These are phyloP conservation scores for Herpomyces periplanetae DNA, from an alignment of 2,329 filamentous ascomycete genomes.

Conservation along the genomic window DNA sequence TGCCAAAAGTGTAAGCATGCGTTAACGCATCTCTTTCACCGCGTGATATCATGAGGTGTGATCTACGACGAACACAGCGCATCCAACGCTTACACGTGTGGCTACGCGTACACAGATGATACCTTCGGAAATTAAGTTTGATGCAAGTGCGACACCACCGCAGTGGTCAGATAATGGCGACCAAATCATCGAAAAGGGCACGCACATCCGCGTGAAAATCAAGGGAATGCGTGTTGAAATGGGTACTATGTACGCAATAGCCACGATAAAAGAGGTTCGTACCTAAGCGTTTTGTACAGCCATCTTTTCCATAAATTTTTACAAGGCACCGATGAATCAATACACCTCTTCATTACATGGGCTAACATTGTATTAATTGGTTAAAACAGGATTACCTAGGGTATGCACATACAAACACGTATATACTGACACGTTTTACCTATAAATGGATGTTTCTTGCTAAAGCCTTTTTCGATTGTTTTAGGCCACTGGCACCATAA, in stretches of 20 bases:
- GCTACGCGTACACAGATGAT: slow-evolving; percentile 22
- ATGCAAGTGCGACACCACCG: slow-evolving; percentile 77
- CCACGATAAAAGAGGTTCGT: slow-evolving; percentile 69
- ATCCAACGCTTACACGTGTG: slow-evolving; percentile 4
- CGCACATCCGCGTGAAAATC: slow-evolving; percentile 69
- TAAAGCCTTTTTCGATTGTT: too few species aligned
- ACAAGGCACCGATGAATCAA: too few species aligned
- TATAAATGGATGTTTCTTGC: too few species aligned
- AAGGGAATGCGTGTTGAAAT: slow-evolving; percentile 78
- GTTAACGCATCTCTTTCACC: slow-evolving; percentile 4
- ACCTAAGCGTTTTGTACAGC: too few species aligned
- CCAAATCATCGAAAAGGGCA: slow-evolving; percentile 65
- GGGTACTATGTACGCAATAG: slow-evolving; percentile 79
- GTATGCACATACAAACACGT: too few species aligned
- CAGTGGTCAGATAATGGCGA: slow-evolving; percentile 87
- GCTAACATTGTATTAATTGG: too few species aligned
- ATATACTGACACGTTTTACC: too few species aligned
- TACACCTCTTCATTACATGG: too few species aligned
- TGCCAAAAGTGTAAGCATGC: slow-evolving; percentile 27
- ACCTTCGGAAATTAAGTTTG: slow-evolving; percentile 62
- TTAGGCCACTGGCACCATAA: too few species aligned
- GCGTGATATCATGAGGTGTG: slow-evolving; percentile 1
- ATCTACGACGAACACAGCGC: slow-evolving; percentile 1
- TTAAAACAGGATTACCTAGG: too few species aligned
- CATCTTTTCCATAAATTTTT: too few species aligned